Percentiles rank a stretch among this genome's conserved stretches.
Evolutionary conservation across 1,139 yeast species (phyloP).

Genomic region (Pneumocystis wakefieldiae): DNA sequence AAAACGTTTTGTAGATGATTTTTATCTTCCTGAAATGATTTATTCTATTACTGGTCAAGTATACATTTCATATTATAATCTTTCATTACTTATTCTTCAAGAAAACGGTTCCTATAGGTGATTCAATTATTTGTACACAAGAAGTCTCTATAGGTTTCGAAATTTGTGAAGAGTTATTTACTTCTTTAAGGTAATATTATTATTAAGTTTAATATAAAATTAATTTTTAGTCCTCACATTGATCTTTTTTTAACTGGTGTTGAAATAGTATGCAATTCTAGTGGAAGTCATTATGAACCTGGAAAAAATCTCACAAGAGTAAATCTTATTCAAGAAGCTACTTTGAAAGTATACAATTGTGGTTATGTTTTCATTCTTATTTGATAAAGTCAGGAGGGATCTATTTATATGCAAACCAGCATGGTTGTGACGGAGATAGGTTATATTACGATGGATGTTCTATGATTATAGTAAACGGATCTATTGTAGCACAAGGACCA

Average conservation of each 20-base stretch:
- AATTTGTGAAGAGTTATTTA: slow-evolving; percentile 92
- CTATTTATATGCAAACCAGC: slow-evolving; percentile 82
- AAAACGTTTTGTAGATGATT: slow-evolving; percentile 57
- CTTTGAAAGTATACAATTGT: slow-evolving; percentile 21
- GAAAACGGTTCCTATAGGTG: slow-evolving; percentile 59
- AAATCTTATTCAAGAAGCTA: slow-evolving; percentile 76
- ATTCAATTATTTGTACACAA: slow-evolving; percentile 65
- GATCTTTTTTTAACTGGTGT: slow-evolving; percentile 88
- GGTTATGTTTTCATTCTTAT: neutral
- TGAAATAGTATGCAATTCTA: slow-evolving; percentile 85
- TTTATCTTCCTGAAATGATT: slow-evolving; percentile 53
- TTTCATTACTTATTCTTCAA: neutral
- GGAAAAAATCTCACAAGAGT: slow-evolving; percentile 75
- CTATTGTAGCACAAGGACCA: slow-evolving; percentile 79
- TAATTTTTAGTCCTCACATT: slow-evolving; percentile 63
- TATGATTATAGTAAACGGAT: slow-evolving; percentile 78
- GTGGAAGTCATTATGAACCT: slow-evolving; percentile 93
- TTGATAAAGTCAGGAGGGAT: slow-evolving; percentile 83
- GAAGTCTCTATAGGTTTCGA: slow-evolving; percentile 90
- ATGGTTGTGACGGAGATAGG: slow-evolving; percentile 97
- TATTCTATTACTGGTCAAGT: slow-evolving; percentile 45
- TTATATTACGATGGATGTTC: slow-evolving; percentile 96
- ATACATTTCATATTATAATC: neutral
- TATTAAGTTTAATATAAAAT: neutral
- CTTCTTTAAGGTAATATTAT: slow-evolving; percentile 38